Percentiles rank a stretch among this genome's conserved stretches.
Conservation (phyloP, 2,329 filamentous ascomycete species). For the Botrytis elliptica region DNA sequence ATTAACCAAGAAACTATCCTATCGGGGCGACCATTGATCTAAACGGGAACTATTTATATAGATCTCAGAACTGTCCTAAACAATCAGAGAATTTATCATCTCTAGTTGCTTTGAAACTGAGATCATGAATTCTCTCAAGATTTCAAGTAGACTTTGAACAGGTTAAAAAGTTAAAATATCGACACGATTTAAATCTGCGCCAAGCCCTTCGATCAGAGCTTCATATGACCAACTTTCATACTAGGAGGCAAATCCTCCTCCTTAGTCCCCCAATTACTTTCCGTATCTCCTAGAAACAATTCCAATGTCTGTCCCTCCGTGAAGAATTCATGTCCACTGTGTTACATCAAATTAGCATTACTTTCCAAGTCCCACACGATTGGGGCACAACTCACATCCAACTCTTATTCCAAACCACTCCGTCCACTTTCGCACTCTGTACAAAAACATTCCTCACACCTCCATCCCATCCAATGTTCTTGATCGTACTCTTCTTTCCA, state of each 20-base stretch:
- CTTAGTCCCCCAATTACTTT: slow-evolving; percentile 63
- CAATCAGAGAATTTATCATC: background rate
- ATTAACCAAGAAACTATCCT: too few relatives aligned
- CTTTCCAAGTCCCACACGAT: background rate
- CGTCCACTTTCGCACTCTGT: slow-evolving; percentile 62
- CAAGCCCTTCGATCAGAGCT: background rate
- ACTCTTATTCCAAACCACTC: slow-evolving; percentile 57
- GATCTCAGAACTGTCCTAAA: background rate
- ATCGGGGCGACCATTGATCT: background rate
- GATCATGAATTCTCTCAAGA: background rate
- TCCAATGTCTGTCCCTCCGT: slow-evolving; percentile 62
- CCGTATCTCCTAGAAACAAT: slow-evolving; percentile 55
- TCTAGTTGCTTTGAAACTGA: too few relatives aligned
- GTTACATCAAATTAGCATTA: background rate
- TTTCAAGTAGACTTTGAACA: background rate
- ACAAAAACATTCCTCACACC: slow-evolving; percentile 58
- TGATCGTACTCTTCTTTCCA: slow-evolving; percentile 57
- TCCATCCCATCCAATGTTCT: slow-evolving; percentile 61
- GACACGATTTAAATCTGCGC: background rate
- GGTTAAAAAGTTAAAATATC: background rate
- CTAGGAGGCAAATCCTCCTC: slow-evolving; percentile 62
- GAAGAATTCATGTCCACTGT: slow-evolving; percentile 61
- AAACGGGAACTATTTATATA: accelerated
- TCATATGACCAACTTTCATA: slow-evolving; percentile 20
- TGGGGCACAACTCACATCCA: slow-evolving; percentile 49